A percentile compares a stretch with the other conserved stretches of the same genome.
Conservation (phyloP, 2,329 filamentous ascomycete species). For the Ascochyta lentis region DNA sequence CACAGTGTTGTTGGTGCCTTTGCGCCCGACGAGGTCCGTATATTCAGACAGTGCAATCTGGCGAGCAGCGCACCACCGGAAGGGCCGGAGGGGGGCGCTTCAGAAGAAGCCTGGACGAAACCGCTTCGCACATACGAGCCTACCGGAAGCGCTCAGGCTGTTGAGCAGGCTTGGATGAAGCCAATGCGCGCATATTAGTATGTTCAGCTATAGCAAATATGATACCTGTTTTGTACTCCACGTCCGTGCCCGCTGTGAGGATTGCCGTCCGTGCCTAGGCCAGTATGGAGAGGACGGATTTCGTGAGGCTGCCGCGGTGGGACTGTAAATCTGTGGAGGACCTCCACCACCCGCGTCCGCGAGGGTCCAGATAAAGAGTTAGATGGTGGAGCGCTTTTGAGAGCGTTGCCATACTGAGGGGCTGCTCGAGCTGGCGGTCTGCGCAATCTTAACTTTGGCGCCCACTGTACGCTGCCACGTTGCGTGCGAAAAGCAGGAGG, state of each 20-base stretch:
- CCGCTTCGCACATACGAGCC: slow-evolving; percentile 17
- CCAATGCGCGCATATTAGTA: slow-evolving; percentile 20
- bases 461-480: slow-evolving; percentile 34
- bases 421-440: slow-evolving; percentile 9
- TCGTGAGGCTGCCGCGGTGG: slow-evolving; percentile 14
- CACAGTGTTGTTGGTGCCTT: slow-evolving; percentile 81
- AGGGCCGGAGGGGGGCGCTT: slow-evolving; percentile 43
- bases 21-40: slow-evolving; percentile 71
- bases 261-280: slow-evolving; percentile 8
- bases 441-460: slow-evolving; percentile 20
- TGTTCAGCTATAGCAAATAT: slow-evolving; percentile 2
- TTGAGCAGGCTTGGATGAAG: slow-evolving; percentile 18
- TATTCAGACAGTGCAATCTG: slow-evolving; percentile 82
- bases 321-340: slow-evolving; percentile 15
- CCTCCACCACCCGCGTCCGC: slow-evolving; percentile 1
- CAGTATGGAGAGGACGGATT: slow-evolving; percentile 8
- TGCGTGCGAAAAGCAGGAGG: slow-evolving; percentile 32
- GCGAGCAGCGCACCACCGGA: slow-evolving; percentile 67
- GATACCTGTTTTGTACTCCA: slow-evolving; percentile 7
- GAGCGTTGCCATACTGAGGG: slow-evolving; percentile 3
- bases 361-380: background rate
- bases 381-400: background rate
- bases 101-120: slow-evolving; percentile 11
- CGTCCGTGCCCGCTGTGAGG: slow-evolving; percentile 11
- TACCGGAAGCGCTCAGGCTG: slow-evolving; percentile 3